A percentile compares a stretch with the other conserved stretches of the same genome.
Conservation (phyloP, 2,329 filamentous ascomycete species). For the Delphinella strobiligena region DNA sequence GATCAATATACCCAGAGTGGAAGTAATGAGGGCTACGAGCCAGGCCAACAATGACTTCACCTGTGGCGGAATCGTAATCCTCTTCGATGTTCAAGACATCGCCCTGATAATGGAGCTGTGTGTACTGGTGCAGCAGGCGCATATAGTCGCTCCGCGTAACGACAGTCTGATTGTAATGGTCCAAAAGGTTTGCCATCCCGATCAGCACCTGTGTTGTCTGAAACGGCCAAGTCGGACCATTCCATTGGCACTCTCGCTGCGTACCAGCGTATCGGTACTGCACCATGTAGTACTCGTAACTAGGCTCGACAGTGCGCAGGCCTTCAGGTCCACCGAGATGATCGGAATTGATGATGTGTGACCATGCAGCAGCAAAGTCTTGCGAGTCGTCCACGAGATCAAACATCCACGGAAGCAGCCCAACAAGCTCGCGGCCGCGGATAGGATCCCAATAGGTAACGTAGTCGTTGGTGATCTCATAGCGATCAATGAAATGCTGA, state of each 20-base stretch:
- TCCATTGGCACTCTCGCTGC: conserved; percentile 33
- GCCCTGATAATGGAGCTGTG: conserved; percentile 28
- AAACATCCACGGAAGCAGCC: conserved; percentile 32
- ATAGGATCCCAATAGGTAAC: conserved; percentile 30
- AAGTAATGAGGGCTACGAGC: conserved; percentile 33
- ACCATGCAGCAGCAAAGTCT: conserved; percentile 26
- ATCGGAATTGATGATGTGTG: conserved; percentile 23
- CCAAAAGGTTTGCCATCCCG: conserved; percentile 30
- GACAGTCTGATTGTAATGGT: conserved; percentile 25
- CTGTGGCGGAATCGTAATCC: conserved; percentile 32
- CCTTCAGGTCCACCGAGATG: conserved; percentile 25
- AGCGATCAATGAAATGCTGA: conserved; percentile 33
- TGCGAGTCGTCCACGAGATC: conserved; percentile 28
- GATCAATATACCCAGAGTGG: conserved; percentile 33
- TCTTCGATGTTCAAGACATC: conserved; percentile 29
- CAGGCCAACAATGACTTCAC: conserved; percentile 29
- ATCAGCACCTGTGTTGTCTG: conserved; percentile 30
- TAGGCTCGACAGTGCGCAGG: conserved; percentile 31
- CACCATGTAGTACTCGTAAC: conserved; percentile 34
- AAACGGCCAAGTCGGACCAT: conserved; percentile 33
- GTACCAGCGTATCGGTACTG: conserved; percentile 29
- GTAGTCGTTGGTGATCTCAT: conserved; percentile 25
- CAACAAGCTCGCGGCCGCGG: conserved; percentile 31
- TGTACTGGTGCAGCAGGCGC: conserved; percentile 25
- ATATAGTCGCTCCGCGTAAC: conserved; percentile 25